These are phyloP conservation scores for Cronartium ribicola DNA, from an alignment of 1,284 basidiomycete genomes.

Conservation along the genomic window DNA sequence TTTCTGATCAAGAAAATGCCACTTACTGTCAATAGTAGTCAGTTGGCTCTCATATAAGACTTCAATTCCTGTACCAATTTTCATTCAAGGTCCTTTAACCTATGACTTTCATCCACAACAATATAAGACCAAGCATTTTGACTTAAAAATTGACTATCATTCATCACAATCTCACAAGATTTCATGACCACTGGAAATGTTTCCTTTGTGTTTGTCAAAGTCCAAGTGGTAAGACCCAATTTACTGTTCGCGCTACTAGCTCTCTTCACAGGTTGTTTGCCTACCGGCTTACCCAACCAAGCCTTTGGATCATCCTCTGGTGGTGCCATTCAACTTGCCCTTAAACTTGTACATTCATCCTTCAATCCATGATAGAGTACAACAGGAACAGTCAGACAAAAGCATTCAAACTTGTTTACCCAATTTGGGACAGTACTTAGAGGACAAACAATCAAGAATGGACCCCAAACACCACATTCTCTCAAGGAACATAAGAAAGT, in stretches of 20 bases:
- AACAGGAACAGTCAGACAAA: slow-evolving; percentile 70
- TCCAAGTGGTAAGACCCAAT: slow-evolving; percentile 14
- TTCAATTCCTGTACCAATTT: slow-evolving; percentile 83
- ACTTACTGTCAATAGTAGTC: slow-evolving; percentile 90
- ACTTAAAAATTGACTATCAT: slow-evolving; percentile 65
- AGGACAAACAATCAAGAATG: slow-evolving; percentile 85
- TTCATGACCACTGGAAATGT: slow-evolving; percentile 79
- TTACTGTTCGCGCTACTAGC: slow-evolving; percentile 29
- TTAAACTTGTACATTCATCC: slow-evolving; percentile 59
- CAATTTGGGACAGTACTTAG: slow-evolving; percentile 89
- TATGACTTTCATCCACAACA: slow-evolving; percentile 91
- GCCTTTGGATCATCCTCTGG: slow-evolving; percentile 49
- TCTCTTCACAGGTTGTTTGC: slow-evolving; percentile 19
- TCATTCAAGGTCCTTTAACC: slow-evolving; percentile 80
- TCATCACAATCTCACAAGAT: slow-evolving; percentile 89
- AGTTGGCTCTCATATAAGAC: slow-evolving; percentile 73
- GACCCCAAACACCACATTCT: slow-evolving; percentile 67
- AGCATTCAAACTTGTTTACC: slow-evolving; percentile 78
- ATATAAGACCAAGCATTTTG: slow-evolving; percentile 83
- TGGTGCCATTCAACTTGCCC: slow-evolving; percentile 43
- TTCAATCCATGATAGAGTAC: slow-evolving; percentile 84
- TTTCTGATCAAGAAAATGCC: slow-evolving; percentile 89
- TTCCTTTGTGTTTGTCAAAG: slow-evolving; percentile 45
- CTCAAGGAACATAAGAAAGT: slow-evolving; percentile 85
- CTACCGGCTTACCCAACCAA: slow-evolving; percentile 42